Evolutionary conservation across 371 early-diverging fungal genomes (phyloP).

Genomic region (Actinomucor elegans): DNA sequence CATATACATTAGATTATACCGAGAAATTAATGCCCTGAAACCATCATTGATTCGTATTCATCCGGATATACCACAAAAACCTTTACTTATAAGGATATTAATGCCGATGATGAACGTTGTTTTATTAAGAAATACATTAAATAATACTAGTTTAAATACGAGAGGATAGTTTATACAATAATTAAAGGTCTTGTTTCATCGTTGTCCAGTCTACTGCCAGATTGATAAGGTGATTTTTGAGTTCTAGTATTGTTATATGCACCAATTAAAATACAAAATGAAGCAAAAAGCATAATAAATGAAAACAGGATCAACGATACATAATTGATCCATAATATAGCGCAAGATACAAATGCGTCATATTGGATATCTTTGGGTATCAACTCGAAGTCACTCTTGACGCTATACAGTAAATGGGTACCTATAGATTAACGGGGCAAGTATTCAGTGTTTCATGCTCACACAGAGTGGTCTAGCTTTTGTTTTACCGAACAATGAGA

Average conservation of each 20-base stretch:
- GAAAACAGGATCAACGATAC: constrained; percentile 17
- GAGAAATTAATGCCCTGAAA: too few relatives aligned
- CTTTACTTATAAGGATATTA: too few relatives aligned
- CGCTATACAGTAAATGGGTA: constrained; percentile 18
- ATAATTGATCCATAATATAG: constrained; percentile 26
- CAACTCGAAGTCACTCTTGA: constrained; percentile 2
- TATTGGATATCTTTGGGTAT: constrained; percentile 19
- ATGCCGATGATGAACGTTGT: too few relatives aligned
- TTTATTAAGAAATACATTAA: too few relatives aligned
- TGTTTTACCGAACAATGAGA: constrained; percentile 23
- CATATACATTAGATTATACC: too few relatives aligned
- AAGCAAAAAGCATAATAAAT: constrained; percentile 20
- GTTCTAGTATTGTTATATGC: not conserved
- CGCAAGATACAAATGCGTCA: constrained; percentile 11
- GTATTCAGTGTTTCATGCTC: too few relatives aligned
- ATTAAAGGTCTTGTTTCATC: constrained; percentile 16
- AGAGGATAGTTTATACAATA: constrained; percentile 1
- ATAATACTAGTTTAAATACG: too few relatives aligned
- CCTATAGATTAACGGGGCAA: too few relatives aligned
- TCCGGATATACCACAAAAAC: too few relatives aligned
- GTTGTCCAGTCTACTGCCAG: not conserved
- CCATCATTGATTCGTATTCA: too few relatives aligned
- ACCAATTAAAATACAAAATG: constrained; percentile 24
- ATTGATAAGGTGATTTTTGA: not conserved
- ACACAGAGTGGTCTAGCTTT: too few relatives aligned